phyloP scores from a whole-genome alignment of 2,329 filamentous ascomycete genomes.

The Aspergillus tamarii region DNA sequence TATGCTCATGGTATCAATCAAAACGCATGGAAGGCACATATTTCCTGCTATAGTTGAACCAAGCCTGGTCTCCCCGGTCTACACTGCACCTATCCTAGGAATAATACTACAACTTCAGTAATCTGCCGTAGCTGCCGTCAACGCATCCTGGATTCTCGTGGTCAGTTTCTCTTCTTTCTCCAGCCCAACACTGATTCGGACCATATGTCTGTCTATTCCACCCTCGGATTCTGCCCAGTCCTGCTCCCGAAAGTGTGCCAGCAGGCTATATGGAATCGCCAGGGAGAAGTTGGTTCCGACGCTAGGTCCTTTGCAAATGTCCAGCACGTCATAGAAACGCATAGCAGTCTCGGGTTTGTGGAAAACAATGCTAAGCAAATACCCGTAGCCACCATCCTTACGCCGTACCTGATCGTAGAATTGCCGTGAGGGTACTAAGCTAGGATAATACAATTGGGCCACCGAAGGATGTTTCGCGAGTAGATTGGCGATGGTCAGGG shows the following conservation, averaged over 20 bases:
- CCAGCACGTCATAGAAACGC: conserved; percentile 35
- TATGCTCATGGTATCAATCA: background rate
- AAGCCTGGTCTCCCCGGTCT: background rate
- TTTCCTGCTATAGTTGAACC: background rate
- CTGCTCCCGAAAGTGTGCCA: conserved; percentile 29
- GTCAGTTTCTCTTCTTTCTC: conserved; percentile 16
- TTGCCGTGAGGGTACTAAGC: conserved; percentile 14
- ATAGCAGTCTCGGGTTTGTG: conserved; percentile 20
- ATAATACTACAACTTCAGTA: background rate
- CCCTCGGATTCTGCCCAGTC: conserved; percentile 33
- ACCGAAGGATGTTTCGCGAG: conserved; percentile 23
- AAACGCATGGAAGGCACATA: background rate
- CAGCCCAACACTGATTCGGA: conserved; percentile 26
- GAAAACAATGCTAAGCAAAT: conserved; percentile 30
- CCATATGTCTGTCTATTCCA: conserved; percentile 27
- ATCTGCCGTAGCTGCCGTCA: background rate
- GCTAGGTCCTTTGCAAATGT: conserved; percentile 35
- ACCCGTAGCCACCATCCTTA: conserved; percentile 27
- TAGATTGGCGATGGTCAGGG: conserved; percentile 25
- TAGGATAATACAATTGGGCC: conserved; percentile 28
- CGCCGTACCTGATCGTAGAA: conserved; percentile 26
- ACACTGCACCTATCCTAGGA: background rate
- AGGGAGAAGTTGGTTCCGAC: conserved; percentile 35
- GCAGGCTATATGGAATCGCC: conserved; percentile 26
- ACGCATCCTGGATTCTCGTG: background rate